Conservation (phyloP, 345 rosid genomes). For the Cardamine resedifolia region DNA sequence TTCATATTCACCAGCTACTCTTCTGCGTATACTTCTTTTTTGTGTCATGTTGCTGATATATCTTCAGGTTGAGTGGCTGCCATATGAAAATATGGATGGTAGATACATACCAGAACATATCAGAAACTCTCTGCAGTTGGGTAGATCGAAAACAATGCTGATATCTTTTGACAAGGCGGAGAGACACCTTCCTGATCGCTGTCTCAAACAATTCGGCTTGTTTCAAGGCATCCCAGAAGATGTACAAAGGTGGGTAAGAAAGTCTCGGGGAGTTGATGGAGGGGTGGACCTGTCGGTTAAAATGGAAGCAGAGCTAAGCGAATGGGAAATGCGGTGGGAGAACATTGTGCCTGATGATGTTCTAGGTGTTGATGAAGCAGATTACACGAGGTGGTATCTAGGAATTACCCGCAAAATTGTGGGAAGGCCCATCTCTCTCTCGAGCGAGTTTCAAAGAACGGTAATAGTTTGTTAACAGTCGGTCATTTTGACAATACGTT, state of each 20-base stretch:
- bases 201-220: slow-evolving; percentile 80
- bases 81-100: slow-evolving; percentile 68
- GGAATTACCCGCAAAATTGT: slow-evolving; percentile 79
- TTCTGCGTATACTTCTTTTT: slow-evolving; percentile 3
- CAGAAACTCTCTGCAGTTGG: slow-evolving; percentile 57
- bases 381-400: slow-evolving; percentile 78
- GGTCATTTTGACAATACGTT: neutral
- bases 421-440: slow-evolving; percentile 83
- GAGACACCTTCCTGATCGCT: slow-evolving; percentile 97
- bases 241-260: slow-evolving; percentile 88
- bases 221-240: slow-evolving; percentile 79
- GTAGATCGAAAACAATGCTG: slow-evolving; percentile 93
- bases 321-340: slow-evolving; percentile 74
- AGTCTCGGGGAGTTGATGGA: slow-evolving; percentile 96
- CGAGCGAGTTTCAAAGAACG: slow-evolving; percentile 79
- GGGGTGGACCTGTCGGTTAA: slow-evolving; percentile 90
- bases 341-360: slow-evolving; percentile 64
- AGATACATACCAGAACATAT: slow-evolving; percentile 68
- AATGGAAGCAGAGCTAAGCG: slow-evolving; percentile 88
- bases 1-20: neutral
- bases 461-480: slow-evolving; percentile 42
- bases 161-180: slow-evolving; percentile 98
- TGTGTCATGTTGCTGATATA: neutral
- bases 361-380: slow-evolving; percentile 62
- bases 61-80: slow-evolving; percentile 86